Base-by-base conservation (phyloP, 768 basidiomycete genomes). In the Lentinula aciculospora region DNA sequence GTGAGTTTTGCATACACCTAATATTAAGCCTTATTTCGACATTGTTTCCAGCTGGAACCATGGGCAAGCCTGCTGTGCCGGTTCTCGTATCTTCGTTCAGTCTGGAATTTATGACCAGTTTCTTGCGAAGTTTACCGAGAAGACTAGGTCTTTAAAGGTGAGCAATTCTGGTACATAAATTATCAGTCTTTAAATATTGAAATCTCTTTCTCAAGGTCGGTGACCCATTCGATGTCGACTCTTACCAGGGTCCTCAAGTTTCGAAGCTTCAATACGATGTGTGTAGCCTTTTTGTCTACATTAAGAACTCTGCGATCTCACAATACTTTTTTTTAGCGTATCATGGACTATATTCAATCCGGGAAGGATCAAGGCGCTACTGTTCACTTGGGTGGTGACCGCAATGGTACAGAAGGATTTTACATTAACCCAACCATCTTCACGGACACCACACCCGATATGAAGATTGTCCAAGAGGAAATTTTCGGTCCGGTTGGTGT, bases 401-500 rank as follows among this genome's bases (percentile, higher is more conserved):
- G 74, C 28, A 68, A 71, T 60, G 83, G 81, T 17, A 70, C 63
- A 1, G 79, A 81, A 58, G 85, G 78, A 0, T 92, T 77, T 75
- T 93, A 85, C 70, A 81, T 94, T 67, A 57, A 75, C 59, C 92
- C 88, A 1, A 92, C 92, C 12, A 79, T 92, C 64, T 87, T 92
- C 72, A 82, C 85, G 10, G 76, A 89, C 63, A 78, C 79, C 12
- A 79, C 69, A 42, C 76, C 81, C 4, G 80, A 85, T 37, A 91
- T 91, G 88, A 84, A 81, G 69, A 89, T 92, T 57, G 85, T 88
- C 12, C 68, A 68, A 56, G 85, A 88, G 64, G 84, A 92, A 69
- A 91, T 92, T 60, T 92, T 92, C 62, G 89, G 89, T 3, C 89
- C 91, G 4, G 88, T 92, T 40, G 83, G 83, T 56, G 88, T 85